Evolutionary conservation across 1,139 yeast genomes (phyloP), one percentile per base, ranked within the genome.

Genomic region (Magnusiomyces paraingens): DNA sequence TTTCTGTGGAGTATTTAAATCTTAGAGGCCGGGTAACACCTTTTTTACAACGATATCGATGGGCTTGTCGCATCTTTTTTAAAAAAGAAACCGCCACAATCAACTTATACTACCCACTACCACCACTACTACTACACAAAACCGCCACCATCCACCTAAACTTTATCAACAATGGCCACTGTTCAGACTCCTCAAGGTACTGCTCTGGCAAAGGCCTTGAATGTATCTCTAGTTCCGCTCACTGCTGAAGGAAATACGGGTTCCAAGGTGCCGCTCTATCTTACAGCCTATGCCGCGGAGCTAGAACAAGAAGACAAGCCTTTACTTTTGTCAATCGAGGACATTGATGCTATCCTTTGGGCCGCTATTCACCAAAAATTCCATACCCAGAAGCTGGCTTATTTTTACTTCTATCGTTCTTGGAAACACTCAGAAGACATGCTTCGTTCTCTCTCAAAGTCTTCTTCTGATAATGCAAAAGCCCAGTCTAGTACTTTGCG

Each of bases 241-340:
- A 26, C 32, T 8, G 32, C 32, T 8, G 32, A 26, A 26, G 32
- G 32, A 26, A 26, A 8, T 8, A 26, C 4, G 32, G 32, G 32
- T 8, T 4, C 8, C 32, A 26, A 26, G 32, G 32, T 26, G 32
- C 32, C 32, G 8, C 32, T 26, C n/a, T 38, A 39, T 15, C 21
- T 51, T 20, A 26, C 43, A 10, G 29, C 17, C 20, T 26, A 41
- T 6, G 44, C 36, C 15, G 15, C n/a, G 10, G 53, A 51, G 32
- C 47, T 46, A 12, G 12, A 51, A 40, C 51, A 40, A 17, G 51
- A 47, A 14, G 50, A 22, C 2, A 11, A 8, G 18, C 49, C 49
- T 32, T 35, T 46, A 18, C 18, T 14, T 12, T 20, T 46, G 3
- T 46, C 49, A 17, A 15, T 18, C 17, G 49, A 46, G 3, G 36